These are phyloP conservation scores for Tulasnella sp. DNA, from an alignment of 768 basidiomycete genomes.

Conservation along the genomic window DNA sequence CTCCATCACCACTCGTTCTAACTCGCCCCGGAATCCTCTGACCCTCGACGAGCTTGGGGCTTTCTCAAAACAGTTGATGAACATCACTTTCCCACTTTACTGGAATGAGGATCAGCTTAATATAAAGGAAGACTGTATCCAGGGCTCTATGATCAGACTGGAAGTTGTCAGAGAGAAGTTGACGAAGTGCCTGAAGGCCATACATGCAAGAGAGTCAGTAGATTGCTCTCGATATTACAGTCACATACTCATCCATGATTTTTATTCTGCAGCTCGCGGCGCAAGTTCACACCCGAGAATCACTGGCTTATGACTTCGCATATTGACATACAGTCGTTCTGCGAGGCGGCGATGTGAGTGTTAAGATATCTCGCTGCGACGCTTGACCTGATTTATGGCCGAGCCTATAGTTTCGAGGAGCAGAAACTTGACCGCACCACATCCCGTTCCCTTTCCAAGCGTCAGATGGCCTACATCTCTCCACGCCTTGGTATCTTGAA, in stretches of 20 bases:
- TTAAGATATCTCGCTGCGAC: too few species aligned
- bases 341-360: conserved; percentile 75
- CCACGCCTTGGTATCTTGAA: conserved; percentile 85
- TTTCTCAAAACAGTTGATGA: conserved; percentile 68
- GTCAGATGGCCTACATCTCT: conserved; percentile 62
- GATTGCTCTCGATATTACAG: neutral
- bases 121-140: conserved; percentile 33
- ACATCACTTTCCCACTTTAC: conserved; percentile 73
- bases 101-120: conserved; percentile 46
- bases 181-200: conserved; percentile 65
- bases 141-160: conserved; percentile 42
- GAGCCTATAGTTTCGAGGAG: conserved; percentile 54
- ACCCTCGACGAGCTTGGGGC: conserved; percentile 67
- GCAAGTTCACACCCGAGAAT: conserved; percentile 67
- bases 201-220: conserved; percentile 83
- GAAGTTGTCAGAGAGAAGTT: conserved; percentile 64
- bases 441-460: conserved; percentile 41
- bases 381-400: neutral
- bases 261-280: conserved; percentile 50
- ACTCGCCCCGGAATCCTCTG: conserved; percentile 47
- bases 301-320: conserved; percentile 68
- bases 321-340: conserved; percentile 57
- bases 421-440: conserved; percentile 29
- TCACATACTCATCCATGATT: neutral
- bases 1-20: conserved; percentile 26